Conservation (phyloP, 441 rosid species). For the Pelargonium australe region DNA sequence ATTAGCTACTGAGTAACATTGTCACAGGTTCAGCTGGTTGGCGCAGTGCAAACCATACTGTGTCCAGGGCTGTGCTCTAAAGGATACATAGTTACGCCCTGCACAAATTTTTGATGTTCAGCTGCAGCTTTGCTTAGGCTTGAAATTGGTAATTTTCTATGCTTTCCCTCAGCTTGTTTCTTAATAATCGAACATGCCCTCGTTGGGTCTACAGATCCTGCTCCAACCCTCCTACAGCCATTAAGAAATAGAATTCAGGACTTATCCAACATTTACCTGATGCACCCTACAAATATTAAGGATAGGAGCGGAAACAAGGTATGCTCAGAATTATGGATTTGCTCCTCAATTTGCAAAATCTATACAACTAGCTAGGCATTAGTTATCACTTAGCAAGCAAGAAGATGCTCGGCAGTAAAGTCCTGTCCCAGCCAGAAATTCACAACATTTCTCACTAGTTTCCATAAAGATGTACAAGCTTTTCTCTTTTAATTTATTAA, state of each 20-base stretch:
- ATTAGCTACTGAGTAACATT: too few relatives aligned
- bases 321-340: neutral
- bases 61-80: conserved; percentile 74
- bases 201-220: neutral
- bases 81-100: conserved; percentile 61
- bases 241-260: neutral
- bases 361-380: too few relatives aligned
- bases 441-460: neutral
- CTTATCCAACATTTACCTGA: neutral
- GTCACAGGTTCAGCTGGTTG: conserved; percentile 26
- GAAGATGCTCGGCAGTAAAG: too few relatives aligned
- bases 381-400: too few relatives aligned
- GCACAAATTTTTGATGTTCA: neutral
- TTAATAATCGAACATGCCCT: neutral
- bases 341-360: neutral
- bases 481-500: neutral
- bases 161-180: neutral
- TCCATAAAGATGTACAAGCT: neutral
- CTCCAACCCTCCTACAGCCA: neutral
- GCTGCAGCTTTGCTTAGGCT: neutral
- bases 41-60: conserved; percentile 62
- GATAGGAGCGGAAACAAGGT: neutral
- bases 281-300: neutral
- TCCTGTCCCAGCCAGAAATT: neutral
- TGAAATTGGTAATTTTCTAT: neutral